Conservation (phyloP, 192 early-diverging fungal genomes). For the Backusella mclennaniae region DNA sequence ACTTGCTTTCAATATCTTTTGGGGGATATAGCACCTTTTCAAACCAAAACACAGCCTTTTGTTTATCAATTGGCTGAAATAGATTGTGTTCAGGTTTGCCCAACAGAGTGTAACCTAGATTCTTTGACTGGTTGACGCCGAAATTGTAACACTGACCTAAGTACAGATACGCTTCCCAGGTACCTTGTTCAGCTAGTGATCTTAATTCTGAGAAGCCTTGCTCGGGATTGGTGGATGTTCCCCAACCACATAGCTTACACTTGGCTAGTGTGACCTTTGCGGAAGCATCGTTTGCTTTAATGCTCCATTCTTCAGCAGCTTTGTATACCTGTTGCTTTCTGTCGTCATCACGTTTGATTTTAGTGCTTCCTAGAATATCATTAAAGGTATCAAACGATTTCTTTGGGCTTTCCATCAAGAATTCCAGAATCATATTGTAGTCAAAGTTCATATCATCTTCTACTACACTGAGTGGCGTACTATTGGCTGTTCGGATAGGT, state of each 20-base stretch:
- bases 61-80: conserved; percentile 23
- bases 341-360: neutral
- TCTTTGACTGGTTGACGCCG: conserved; percentile 17
- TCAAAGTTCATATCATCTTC: neutral
- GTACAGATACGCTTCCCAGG: conserved; percentile 30
- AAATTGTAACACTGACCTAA: conserved; percentile 31
- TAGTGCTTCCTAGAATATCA: neutral
- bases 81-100: neutral
- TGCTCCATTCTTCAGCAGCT: conserved; percentile 6
- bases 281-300: neutral
- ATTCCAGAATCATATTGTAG: neutral
- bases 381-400: conserved; percentile 1
- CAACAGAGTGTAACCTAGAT: neutral
- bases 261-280: conserved; percentile 33
- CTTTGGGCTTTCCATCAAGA: neutral
- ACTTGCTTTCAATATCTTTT: neutral
- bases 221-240: conserved; percentile 11
- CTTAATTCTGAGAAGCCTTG: conserved; percentile 26
- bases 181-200: conserved; percentile 17
- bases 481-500: neutral
- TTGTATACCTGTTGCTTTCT: conserved; percentile 8
- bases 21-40: neutral
- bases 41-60: conserved; percentile 27
- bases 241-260: conserved; percentile 38
- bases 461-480: neutral